Evolutionary conservation across 305 asterid genomes (phyloP).

Genomic region (Solanum chacoense): DNA sequence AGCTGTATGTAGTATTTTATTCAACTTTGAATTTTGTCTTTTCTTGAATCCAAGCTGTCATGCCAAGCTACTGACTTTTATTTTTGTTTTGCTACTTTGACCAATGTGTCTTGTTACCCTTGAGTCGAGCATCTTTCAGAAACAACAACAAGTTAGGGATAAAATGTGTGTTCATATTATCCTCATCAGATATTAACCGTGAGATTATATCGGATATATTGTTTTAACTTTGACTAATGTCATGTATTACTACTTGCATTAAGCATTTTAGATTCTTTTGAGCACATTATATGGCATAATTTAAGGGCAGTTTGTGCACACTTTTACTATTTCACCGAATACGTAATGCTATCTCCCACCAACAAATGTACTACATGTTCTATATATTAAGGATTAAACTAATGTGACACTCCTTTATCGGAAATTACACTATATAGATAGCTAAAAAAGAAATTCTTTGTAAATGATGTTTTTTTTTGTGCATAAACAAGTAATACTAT

Average conservation of each 20-base stretch:
- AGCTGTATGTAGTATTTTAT: not conserved
- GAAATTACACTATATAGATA: not conserved
- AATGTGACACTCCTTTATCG: not conserved
- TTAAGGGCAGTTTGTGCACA: not conserved
- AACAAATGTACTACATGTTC: not conserved
- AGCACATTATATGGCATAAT: not conserved
- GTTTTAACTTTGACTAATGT: not conserved
- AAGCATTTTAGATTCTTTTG: not conserved
- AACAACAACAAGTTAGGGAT: not conserved
- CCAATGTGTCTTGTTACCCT: not conserved
- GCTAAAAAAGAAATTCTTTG: not conserved
- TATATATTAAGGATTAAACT: not conserved
- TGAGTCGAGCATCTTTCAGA: not conserved
- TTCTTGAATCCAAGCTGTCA: not conserved
- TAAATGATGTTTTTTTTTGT: not conserved
- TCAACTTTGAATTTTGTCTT: not conserved
- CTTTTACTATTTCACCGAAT: not conserved
- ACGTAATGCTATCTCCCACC: not conserved
- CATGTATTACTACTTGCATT: not conserved
- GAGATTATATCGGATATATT: not conserved
- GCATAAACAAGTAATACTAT: not conserved
- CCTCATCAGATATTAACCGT: accelerated
- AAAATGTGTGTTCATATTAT: not conserved
- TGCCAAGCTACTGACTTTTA: not conserved
- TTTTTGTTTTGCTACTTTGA: not conserved